Evolutionary conservation across 129 eudicot genomes (phyloP), one percentile per base, ranked within the genome.

Genomic region (Arctium lappa): DNA sequence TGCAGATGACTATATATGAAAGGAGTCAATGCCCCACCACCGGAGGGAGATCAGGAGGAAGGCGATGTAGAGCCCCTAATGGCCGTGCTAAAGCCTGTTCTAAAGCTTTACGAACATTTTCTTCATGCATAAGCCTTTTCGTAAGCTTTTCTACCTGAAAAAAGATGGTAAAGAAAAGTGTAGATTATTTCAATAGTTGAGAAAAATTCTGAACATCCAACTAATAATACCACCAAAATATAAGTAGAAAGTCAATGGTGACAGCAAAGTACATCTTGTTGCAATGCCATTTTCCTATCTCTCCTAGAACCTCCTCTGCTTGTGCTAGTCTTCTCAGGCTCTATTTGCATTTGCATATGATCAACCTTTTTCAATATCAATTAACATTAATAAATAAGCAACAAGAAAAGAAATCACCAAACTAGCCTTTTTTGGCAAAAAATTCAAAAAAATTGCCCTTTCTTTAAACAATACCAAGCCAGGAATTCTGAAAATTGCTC

Each of bases 1-100:
- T 39, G 56, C 66, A 66, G 69, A 40, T 22, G 13, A 73, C 42
- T 37, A 75, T 22, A 22, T 22, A 22, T 68, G 27, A 82, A 65
- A 16, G 79, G 36, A 81, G 44, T 37, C 5, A 0, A 42, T 6
- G 72, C 69, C 77, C 34, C 46, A 82, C 86, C 81, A 2, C 62
- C 1, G 91, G 88, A 44, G 95, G 94, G 44, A 94, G 98, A 89
- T 89, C 87, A 15, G 92, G 92, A 56, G 97, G 92, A 71, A 94
- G 95, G 32, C 91, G 91, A 82, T 95, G 97, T 68, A 90, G 93
- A 76, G 89, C 83, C 50, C 94, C 95, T 71, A 90, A 56, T 16
- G 95, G 96, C 76, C 92, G 82, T 15, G 87, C 89, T 38, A 94
- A 90, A 27, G 94, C 97, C 83, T 93, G 85, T 82, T 90, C 94